These are phyloP conservation scores for Pyrenophora tritici-repentis DNA, from an alignment of 2,329 filamentous ascomycete genomes.

Conservation along the genomic window DNA sequence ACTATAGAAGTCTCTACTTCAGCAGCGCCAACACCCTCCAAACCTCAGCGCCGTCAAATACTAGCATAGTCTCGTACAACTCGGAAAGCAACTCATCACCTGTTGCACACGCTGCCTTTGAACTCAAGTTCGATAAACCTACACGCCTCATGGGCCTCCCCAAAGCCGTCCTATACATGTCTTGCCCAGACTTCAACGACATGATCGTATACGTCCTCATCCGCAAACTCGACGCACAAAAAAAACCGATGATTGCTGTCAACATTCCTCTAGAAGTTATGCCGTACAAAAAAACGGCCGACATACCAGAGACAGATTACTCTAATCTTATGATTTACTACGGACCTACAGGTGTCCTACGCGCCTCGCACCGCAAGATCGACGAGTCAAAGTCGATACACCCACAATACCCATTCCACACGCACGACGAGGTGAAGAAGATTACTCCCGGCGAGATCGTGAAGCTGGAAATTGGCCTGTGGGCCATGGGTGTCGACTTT, in stretches of 20 bases:
- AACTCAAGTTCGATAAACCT: constrained; percentile 47
- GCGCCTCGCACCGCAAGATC: constrained; percentile 18
- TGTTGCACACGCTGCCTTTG: constrained; percentile 35
- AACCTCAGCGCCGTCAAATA: background rate
- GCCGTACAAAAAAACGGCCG: constrained; percentile 5
- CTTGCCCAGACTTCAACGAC: constrained; percentile 50
- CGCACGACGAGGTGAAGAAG: constrained; percentile 50
- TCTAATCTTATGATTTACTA: constrained; percentile 10
- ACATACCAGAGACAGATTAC: constrained; percentile 15
- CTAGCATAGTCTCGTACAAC: constrained; percentile 4
- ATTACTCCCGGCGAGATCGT: constrained; percentile 38
- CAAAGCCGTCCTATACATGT: constrained; percentile 56
- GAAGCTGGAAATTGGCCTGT: constrained; percentile 28
- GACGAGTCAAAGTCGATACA: constrained; percentile 20
- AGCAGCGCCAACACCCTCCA: constrained; percentile 1
- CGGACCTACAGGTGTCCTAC: constrained; percentile 19
- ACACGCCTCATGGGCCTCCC: constrained; percentile 54
- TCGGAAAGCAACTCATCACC: constrained; percentile 7
- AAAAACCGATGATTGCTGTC: constrained; percentile 49
- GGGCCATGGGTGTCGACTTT: constrained; percentile 50
- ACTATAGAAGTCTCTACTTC: constrained; percentile 21
- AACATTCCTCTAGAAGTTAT: constrained; percentile 47
- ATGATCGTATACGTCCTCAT: constrained; percentile 38
- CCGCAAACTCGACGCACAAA: constrained; percentile 33
- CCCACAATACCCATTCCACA: constrained; percentile 36